phyloP scores from a whole-genome alignment of 306 rosid species.

The Malus orientalis region DNA sequence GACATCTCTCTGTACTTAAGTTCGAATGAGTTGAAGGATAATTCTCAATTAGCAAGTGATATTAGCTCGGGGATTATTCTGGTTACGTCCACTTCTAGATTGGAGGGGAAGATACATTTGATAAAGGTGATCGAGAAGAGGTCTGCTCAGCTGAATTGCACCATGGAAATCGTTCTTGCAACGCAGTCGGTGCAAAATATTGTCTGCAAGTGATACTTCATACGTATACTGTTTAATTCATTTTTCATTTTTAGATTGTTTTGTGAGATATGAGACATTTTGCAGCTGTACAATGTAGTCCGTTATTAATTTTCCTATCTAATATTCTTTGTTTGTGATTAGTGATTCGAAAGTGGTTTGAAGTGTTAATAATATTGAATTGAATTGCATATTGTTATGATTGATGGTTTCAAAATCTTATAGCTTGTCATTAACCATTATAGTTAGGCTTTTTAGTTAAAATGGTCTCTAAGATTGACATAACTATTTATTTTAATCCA shows the following conservation, averaged over 20 bases:
- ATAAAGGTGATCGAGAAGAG: slow-evolving; percentile 24
- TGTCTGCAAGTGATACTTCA: slow-evolving; percentile 12
- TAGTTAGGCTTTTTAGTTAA: no score
- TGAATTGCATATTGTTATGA: no score
- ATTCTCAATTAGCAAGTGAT: slow-evolving; percentile 15
- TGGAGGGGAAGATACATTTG: slow-evolving; percentile 22
- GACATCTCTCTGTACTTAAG: neutral
- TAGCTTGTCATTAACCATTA: no score
- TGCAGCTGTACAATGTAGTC: neutral
- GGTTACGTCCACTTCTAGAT: neutral
- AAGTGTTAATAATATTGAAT: neutral
- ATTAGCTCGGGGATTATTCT: slow-evolving; percentile 7
- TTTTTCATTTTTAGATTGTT: neutral
- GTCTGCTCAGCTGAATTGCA: slow-evolving; percentile 23
- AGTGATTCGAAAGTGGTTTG: neutral
- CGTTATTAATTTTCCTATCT: neutral
- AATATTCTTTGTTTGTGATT: neutral
- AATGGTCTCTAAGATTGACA: no score
- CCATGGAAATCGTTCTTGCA: slow-evolving; percentile 16
- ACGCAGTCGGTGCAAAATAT: slow-evolving; percentile 10
- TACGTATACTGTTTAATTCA: neutral
- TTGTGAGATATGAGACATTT: neutral
- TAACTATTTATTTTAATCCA: no score
- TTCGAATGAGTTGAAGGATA: neutral
- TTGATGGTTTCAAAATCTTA: no score